Evolutionary conservation across 352 stramenopile species (phyloP).

Genomic region (Globisporangium nagaii): DNA sequence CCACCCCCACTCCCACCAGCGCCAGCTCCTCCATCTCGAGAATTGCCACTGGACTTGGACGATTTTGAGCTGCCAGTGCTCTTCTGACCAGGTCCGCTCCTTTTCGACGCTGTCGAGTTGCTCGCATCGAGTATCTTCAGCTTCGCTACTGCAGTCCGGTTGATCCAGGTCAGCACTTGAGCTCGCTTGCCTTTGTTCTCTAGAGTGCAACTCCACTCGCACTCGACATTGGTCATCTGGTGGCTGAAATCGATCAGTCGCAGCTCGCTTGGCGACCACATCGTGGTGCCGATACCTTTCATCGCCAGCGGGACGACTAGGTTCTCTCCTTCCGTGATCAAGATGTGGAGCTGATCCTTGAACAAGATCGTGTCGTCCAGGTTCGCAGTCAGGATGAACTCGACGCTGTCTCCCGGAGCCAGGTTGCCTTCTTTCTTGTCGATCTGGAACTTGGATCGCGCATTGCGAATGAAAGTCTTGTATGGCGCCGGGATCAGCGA

Average conservation of each 20-base stretch:
- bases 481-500: constrained; percentile 88
- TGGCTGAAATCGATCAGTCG: constrained; percentile 88
- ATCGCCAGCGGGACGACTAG: constrained; percentile 86
- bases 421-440: constrained; percentile 87
- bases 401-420: constrained; percentile 63
- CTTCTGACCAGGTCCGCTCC: constrained; percentile 16
- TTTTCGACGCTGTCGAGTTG: background rate
- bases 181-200: constrained; percentile 94
- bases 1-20: background rate
- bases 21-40: constrained; percentile 1
- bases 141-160: constrained; percentile 51
- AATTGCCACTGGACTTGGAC: constrained; percentile 1
- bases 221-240: constrained; percentile 88
- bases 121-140: constrained; percentile 23
- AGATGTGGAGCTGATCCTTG: constrained; percentile 92
- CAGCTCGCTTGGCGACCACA: constrained; percentile 89
- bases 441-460: constrained; percentile 90
- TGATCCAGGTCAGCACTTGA: constrained; percentile 91
- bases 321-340: constrained; percentile 90
- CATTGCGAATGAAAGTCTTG: constrained; percentile 92
- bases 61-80: constrained; percentile 17
- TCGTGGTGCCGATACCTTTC: constrained; percentile 91
- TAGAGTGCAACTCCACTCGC: constrained; percentile 90
- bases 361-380: constrained; percentile 91
- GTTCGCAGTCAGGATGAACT: constrained; percentile 82